Conservation (phyloP, 1,284 basidiomycete species). For the Pseudozyma sp. region DNA sequence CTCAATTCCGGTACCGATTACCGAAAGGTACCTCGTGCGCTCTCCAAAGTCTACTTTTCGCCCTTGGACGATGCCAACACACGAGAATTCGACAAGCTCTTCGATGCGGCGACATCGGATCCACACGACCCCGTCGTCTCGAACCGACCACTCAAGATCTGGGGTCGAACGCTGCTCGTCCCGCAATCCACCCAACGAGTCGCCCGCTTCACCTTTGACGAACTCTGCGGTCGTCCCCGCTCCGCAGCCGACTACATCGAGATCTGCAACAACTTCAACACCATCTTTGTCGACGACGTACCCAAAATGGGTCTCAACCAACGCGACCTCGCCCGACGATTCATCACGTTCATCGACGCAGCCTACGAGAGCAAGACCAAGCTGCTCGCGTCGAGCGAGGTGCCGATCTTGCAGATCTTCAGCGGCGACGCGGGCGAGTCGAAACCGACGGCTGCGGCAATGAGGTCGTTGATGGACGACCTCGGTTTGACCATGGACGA, state of each 20-base stretch:
- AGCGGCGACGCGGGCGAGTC: slow-evolving; percentile 42
- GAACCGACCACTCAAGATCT: slow-evolving; percentile 80
- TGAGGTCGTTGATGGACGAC: slow-evolving; percentile 67
- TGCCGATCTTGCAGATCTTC: slow-evolving; percentile 65
- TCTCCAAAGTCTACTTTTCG: slow-evolving; percentile 91
- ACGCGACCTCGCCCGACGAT: slow-evolving; percentile 88
- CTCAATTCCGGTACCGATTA: slow-evolving; percentile 92
- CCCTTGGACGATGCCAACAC: slow-evolving; percentile 78
- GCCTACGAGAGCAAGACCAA: slow-evolving; percentile 68
- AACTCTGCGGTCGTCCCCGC: slow-evolving; percentile 88
- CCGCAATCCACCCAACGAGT: slow-evolving; percentile 74
- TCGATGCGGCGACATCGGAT: slow-evolving; percentile 77
- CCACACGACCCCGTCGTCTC: slow-evolving; percentile 74
- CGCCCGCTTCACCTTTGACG: slow-evolving; percentile 87
- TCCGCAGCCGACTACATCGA: slow-evolving; percentile 96
- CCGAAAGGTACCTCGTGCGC: slow-evolving; percentile 63
- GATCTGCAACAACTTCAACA: slow-evolving; percentile 86
- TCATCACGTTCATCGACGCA: slow-evolving; percentile 98
- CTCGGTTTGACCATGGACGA: slow-evolving; percentile 64
- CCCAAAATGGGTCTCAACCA: slow-evolving; percentile 85
- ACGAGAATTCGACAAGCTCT: slow-evolving; percentile 83
- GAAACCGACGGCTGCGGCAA: slow-evolving; percentile 57
- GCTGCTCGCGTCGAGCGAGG: slow-evolving; percentile 58
- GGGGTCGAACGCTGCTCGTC: slow-evolving; percentile 85
- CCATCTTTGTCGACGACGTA: slow-evolving; percentile 87